phyloP scores from a whole-genome alignment of 2,329 filamentous ascomycete species.

The Uncinocarpus reesii region DNA sequence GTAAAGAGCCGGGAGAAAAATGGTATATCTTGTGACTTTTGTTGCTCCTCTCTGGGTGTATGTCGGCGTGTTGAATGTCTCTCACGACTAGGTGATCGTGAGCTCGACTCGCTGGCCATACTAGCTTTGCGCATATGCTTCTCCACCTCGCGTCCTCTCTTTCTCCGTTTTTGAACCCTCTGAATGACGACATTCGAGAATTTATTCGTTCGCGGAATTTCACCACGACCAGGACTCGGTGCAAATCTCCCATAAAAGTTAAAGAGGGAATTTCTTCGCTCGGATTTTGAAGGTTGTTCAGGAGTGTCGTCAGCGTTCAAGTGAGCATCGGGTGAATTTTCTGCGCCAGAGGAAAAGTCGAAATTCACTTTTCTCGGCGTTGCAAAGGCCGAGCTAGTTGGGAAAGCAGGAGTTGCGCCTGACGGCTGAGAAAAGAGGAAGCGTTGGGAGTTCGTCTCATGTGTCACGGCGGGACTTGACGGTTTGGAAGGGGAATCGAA shows the following conservation, averaged over 20 bases:
- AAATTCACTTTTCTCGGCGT: constrained; percentile 41
- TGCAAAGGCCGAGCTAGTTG: constrained; percentile 36
- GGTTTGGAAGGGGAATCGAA: constrained; percentile 43
- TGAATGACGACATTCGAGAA: constrained; percentile 38
- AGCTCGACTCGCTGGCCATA: constrained; percentile 38
- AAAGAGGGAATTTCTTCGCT: constrained; percentile 33
- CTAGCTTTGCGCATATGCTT: constrained; percentile 32
- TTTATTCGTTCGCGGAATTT: constrained; percentile 46
- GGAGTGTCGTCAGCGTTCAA: constrained; percentile 42
- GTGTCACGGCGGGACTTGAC: constrained; percentile 34
- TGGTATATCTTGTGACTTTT: constrained; percentile 15
- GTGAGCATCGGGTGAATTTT: constrained; percentile 37
- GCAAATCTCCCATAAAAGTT: constrained; percentile 36
- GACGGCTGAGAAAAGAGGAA: constrained; percentile 40
- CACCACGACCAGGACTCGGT: constrained; percentile 52
- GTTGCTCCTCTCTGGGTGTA: neutral
- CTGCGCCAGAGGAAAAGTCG: constrained; percentile 40
- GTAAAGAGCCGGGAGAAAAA: constrained; percentile 45
- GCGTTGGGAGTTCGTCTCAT: constrained; percentile 41
- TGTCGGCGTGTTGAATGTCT: constrained; percentile 16
- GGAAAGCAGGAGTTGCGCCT: constrained; percentile 23
- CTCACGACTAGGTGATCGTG: constrained; percentile 31
- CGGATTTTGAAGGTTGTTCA: constrained; percentile 26
- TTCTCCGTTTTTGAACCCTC: constrained; percentile 41
- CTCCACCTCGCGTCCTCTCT: constrained; percentile 40